phyloP scores from a whole-genome alignment of 2,329 filamentous ascomycete genomes.

The Dothideomycetidae sp. region DNA sequence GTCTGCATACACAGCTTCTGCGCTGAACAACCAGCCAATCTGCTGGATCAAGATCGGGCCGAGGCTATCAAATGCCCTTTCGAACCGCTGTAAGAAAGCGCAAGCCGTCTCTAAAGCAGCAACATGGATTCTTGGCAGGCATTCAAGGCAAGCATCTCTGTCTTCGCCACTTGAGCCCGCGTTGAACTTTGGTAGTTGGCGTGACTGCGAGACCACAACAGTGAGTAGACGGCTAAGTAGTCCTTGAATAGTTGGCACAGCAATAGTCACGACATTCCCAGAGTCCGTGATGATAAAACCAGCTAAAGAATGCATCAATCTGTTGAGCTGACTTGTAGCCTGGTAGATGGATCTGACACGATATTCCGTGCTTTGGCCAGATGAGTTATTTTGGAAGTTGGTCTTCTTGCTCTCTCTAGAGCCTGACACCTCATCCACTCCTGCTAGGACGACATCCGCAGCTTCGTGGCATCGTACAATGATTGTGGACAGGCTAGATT shows the following conservation, averaged over 20 bases:
- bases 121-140: constrained; percentile 60
- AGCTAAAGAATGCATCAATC: constrained; percentile 51
- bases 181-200: constrained; percentile 39
- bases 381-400: neutral
- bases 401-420: constrained; percentile 32
- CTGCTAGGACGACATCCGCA: constrained; percentile 63
- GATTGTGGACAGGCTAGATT: constrained; percentile 46
- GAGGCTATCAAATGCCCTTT: constrained; percentile 43
- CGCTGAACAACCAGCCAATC: constrained; percentile 52
- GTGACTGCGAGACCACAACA: constrained; percentile 25
- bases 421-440: constrained; percentile 70
- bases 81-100: constrained; percentile 44
- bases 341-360: neutral
- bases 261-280: constrained; percentile 49
- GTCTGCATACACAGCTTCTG: constrained; percentile 34
- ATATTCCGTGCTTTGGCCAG: neutral
- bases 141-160: constrained; percentile 60
- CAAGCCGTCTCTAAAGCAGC: constrained; percentile 51
- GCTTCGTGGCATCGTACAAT: constrained; percentile 54
- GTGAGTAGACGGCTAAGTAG: constrained; percentile 55
- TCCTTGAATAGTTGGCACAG: constrained; percentile 54
- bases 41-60: constrained; percentile 56
- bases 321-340: constrained; percentile 46
- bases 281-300: constrained; percentile 51
- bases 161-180: constrained; percentile 65